Evolutionary conservation across 306 rosid species (phyloP).

Genomic region (Fragaria vesca): DNA sequence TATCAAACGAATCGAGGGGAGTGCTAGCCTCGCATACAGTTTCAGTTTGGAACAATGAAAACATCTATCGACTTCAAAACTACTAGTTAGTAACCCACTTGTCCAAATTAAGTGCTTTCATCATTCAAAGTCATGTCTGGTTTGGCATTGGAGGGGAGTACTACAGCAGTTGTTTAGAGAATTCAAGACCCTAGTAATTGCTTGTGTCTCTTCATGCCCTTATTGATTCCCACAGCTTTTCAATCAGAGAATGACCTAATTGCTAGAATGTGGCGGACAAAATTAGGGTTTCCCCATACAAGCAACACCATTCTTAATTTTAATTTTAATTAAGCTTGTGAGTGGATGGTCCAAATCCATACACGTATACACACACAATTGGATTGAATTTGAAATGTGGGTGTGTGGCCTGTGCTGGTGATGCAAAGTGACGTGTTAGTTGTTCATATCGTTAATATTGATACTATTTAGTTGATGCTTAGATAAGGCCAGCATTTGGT

Average conservation of each 20-base stretch:
- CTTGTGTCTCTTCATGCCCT: slow-evolving; percentile 37
- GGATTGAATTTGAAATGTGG: background rate
- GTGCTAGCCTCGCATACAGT: too few species aligned
- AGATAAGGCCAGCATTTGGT: background rate
- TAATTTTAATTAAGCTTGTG: slow-evolving; percentile 9
- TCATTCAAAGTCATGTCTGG: slow-evolving; percentile 8
- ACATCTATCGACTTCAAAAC: background rate
- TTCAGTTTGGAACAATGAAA: background rate
- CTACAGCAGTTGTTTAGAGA: slow-evolving; percentile 27
- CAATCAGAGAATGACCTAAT: slow-evolving; percentile 22
- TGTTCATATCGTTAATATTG: background rate
- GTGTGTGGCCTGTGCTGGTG: slow-evolving; percentile 18
- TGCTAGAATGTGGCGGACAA: slow-evolving; percentile 42
- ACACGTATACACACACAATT: background rate
- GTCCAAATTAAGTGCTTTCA: slow-evolving; percentile 5
- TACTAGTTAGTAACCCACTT: slow-evolving; percentile 21
- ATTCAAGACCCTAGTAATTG: slow-evolving; percentile 48
- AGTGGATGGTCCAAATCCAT: slow-evolving; percentile 21
- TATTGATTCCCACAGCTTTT: slow-evolving; percentile 35
- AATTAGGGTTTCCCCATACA: slow-evolving; percentile 35
- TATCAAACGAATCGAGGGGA: too few species aligned
- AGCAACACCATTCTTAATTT: slow-evolving; percentile 11
- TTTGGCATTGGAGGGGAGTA: slow-evolving; percentile 27
- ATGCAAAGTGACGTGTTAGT: slow-evolving; percentile 14
- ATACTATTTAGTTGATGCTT: background rate